Evolutionary conservation across 352 stramenopile genomes (phyloP).

Genomic region (Pythium aristosporum): DNA sequence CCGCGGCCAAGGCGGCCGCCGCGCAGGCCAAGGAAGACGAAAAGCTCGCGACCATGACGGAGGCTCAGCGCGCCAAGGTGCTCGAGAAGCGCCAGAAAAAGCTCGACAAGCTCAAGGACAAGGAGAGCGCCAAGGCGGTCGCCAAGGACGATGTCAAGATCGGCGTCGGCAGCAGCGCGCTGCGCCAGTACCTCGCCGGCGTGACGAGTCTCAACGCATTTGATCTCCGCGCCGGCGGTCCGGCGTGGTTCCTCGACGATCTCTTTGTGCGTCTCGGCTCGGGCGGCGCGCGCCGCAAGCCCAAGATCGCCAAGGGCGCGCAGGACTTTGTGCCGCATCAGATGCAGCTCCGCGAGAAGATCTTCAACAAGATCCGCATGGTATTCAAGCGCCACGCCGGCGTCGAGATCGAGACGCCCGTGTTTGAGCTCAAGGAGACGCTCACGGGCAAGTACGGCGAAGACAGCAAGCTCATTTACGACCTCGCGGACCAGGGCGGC

Average conservation of each 20-base stretch:
- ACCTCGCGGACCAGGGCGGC: slow-evolving; percentile 97
- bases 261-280: slow-evolving; percentile 63
- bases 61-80: slow-evolving; percentile 56
- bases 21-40: slow-evolving; percentile 81
- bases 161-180: slow-evolving; percentile 57
- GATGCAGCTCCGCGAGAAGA: slow-evolving; percentile 96
- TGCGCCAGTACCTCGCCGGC: slow-evolving; percentile 49
- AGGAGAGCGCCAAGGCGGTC: slow-evolving; percentile 67
- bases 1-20: slow-evolving; percentile 64
- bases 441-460: slow-evolving; percentile 99
- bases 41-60: slow-evolving; percentile 74
- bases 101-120: slow-evolving; percentile 81
- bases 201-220: slow-evolving; percentile 46
- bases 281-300: slow-evolving; percentile 74
- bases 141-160: slow-evolving; percentile 68
- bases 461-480: slow-evolving; percentile 99
- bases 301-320: slow-evolving; percentile 90
- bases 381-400: slow-evolving; percentile 98
- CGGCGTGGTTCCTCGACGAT: slow-evolving; percentile 58
- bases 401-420: slow-evolving; percentile 97
- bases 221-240: slow-evolving; percentile 47
- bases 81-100: slow-evolving; percentile 51
- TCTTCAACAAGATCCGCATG: slow-evolving; percentile 96
- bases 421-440: slow-evolving; percentile 99
- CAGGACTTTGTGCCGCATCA: slow-evolving; percentile 96